Base-by-base conservation (phyloP, 2,329 filamentous ascomycete genomes). In the Parastagonospora avenae region DNA sequence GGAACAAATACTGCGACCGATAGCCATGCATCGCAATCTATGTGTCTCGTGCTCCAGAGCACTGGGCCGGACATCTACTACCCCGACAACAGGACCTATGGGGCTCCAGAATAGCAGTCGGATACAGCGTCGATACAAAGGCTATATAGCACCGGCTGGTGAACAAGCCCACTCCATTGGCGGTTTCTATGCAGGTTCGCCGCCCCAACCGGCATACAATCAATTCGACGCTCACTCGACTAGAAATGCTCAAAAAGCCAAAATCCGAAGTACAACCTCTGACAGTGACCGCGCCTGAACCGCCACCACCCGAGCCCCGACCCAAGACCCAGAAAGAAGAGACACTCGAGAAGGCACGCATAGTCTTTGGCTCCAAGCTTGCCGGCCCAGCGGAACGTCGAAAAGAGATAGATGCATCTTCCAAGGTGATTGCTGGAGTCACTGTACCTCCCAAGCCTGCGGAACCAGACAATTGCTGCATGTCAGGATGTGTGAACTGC, bases 401-500 rank as follows among this genome's bases (percentile, higher is more conserved):
- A 55, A 83, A 85, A 52, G 80, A 84, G 38, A 81, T 85, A 31
- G 77, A 84, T 10, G 77, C 81, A 11, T 79, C 83, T 54, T 85
- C 85, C 42, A 83, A 79, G 8, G 79, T 85, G 53, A 79, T 97
- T 48, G 92, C 90, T 1, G 93, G 92, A 3, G 83, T 97, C 1
- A 76, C 85, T 14, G 88, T 97, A 4, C 94, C 94, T 2, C 92
- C 92, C 0, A 84, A 84, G 41, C 94, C 94, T 1, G 82, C 85
- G 41, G 93, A 99, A 75, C 94, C 94, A 3, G 94, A 97, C 67
- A 97, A 99, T 70, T 99, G 94, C 81, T 99, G 94, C 76, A 99
- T 99, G 94, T 94, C 90, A 68, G 94, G 94, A 2, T 99, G 94
- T 71, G 93, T 96, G 42, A 92, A 97, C 73, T 99, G 94, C 73